phyloP scores from a whole-genome alignment of 2,329 filamentous ascomycete species.

The Aspergillus sp. region DNA sequence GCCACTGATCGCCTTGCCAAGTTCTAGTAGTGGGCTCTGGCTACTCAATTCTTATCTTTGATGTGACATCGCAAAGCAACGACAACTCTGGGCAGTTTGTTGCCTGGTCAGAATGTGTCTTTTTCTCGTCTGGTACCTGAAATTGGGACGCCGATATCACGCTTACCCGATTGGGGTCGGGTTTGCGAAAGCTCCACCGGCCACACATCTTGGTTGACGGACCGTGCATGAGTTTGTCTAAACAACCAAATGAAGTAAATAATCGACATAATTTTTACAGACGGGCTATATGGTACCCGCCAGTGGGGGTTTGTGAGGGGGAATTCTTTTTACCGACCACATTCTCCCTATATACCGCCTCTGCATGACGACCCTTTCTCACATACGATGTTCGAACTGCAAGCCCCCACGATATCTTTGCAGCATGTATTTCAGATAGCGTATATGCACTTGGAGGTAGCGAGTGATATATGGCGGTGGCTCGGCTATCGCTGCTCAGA shows the following conservation, averaged over 20 bases:
- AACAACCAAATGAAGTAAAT: neutral
- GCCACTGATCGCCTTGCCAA: neutral
- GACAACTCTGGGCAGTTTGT: neutral
- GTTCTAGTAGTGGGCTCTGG: neutral
- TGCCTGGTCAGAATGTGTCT: neutral
- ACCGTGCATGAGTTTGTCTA: neutral
- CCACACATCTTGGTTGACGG: neutral
- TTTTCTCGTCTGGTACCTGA: neutral
- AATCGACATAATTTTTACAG: neutral
- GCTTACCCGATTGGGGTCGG: neutral
- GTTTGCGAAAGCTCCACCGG: neutral
- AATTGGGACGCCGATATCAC: neutral
- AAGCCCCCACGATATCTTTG: too few species aligned
- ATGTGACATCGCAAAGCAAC: neutral
- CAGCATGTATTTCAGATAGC: too few species aligned
- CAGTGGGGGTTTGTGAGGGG: too few species aligned
- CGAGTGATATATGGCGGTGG: too few species aligned
- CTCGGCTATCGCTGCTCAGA: too few species aligned
- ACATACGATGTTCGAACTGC: too few species aligned
- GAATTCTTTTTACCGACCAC: too few species aligned
- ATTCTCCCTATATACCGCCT: too few species aligned
- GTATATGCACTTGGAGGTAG: too few species aligned
- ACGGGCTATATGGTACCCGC: too few species aligned
- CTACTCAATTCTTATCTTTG: neutral
- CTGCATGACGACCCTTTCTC: too few species aligned